Evolutionary conservation across 805 yeast species (phyloP).

Genomic region (Zygotorulaspora sp.): DNA sequence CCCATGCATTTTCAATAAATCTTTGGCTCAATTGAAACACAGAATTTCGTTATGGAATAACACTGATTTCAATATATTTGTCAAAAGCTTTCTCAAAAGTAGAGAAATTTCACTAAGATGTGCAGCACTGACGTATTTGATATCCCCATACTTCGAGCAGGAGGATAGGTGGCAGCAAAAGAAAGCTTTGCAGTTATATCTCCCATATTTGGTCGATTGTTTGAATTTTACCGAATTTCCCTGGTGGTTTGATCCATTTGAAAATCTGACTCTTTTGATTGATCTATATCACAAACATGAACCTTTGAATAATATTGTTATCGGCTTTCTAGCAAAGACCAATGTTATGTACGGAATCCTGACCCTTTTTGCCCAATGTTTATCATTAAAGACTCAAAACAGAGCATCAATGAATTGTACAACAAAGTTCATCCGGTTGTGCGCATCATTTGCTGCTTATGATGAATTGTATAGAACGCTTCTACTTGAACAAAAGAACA

Average conservation of each 20-base stretch:
- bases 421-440: conserved; percentile 26
- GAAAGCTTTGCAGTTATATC: conserved; percentile 16
- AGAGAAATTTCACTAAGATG: conserved; percentile 22
- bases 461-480: conserved; percentile 27
- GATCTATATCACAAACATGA: conserved; percentile 23
- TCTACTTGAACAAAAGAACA: conserved; percentile 20
- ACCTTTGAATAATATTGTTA: conserved; percentile 28
- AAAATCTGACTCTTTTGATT: conserved; percentile 19
- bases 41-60: conserved; percentile 14
- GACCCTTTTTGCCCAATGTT: conserved; percentile 22
- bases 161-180: conserved; percentile 14
- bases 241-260: conserved; percentile 34
- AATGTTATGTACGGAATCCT: conserved; percentile 26
- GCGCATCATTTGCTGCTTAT: conserved; percentile 28
- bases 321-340: conserved; percentile 21
- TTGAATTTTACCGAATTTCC: conserved; percentile 27
- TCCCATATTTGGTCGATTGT: conserved; percentile 27
- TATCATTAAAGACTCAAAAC: conserved; percentile 19
- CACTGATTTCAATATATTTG: conserved; percentile 18
- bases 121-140: conserved; percentile 20
- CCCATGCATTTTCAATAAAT: conserved; percentile 1
- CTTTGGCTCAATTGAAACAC: background rate
- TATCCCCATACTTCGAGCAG: conserved; percentile 17
- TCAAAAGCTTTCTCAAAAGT: conserved; percentile 24
- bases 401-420: conserved; percentile 16